Evolutionary conservation across 1,284 basidiomycete species (phyloP), one percentile per base, ranked within the genome.

Genomic region (Phylloboletellus chloephorus): DNA sequence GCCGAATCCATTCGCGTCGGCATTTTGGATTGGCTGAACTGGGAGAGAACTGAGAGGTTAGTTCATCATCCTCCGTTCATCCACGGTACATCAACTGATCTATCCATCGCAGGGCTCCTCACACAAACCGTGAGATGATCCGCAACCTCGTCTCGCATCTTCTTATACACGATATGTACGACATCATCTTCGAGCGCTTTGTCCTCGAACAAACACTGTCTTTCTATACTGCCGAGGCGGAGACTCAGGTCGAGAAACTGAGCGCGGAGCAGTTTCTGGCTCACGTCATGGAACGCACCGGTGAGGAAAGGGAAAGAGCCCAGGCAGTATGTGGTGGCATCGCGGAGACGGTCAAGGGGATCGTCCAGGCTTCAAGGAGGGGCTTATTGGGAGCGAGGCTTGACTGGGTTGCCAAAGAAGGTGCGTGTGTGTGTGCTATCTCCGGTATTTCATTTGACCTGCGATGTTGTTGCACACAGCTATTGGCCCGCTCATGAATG

Each of bases 201-300:
- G 75, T 81, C 50, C 50, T 81, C 34, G 57, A 68, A 15, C 52
- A 67, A 15, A 78, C 80, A 0, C 54, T 61, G 9, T 53, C 64
- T 1, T 82, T 74, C 53, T 88, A 83, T 52, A 46, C 61, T 0
- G 58, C 56, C 2, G 78, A 85, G 52, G 79, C 78, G 0, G 51
- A 56, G 12, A 52, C 56, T 22, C 60, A 65, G 16, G 57, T 67
- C 0, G 58, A 67, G 17, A 50, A 57, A n/a, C 56, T 68, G n/a
- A 60, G 69, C 12, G 72, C 79, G 0, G 63, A 67, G 36, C 61
- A 58, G 1, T 90, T 86, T 60, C 69, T 90, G 48, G 53, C 53
- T 6, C 67, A 78, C 34, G 69, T 73, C 11, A 58, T 68, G 13
- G 25, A 52, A 19, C 68, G 78, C 13, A 69, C 78, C 11, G 48